A percentile compares a stretch with the other conserved stretches of the same genome.
Conservation (phyloP, 305 asterid species). For the Fraxinus sp. region DNA sequence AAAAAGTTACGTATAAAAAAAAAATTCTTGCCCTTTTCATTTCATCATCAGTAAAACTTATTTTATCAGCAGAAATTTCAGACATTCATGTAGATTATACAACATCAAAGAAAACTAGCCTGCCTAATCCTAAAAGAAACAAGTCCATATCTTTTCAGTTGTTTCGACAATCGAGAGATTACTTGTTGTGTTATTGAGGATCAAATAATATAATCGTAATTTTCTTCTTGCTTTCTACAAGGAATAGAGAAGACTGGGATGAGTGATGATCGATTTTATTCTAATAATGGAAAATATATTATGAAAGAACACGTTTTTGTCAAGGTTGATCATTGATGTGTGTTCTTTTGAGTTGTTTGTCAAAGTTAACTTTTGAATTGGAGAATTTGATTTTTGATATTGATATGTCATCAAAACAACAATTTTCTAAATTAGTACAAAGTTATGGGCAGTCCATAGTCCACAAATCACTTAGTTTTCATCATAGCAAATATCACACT, state of each 20-base stretch:
- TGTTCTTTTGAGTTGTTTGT: neutral
- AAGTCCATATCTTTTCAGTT: neutral
- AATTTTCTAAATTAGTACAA: neutral
- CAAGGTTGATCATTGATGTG: neutral
- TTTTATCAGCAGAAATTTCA: constrained; percentile 20
- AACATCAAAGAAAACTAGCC: neutral
- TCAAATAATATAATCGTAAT: neutral
- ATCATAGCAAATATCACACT: neutral
- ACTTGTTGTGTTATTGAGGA: neutral
- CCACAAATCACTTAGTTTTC: neutral
- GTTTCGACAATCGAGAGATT: neutral
- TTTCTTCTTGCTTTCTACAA: neutral
- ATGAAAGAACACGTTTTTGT: neutral
- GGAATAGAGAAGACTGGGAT: neutral
- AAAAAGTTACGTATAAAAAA: neutral
- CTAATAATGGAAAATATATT: neutral
- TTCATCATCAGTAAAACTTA: constrained; percentile 26
- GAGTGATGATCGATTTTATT: neutral
- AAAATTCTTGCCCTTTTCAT: constrained; percentile 4
- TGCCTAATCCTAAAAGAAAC: neutral
- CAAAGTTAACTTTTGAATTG: neutral
- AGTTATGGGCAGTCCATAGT: neutral
- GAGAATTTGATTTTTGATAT: neutral
- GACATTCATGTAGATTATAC: constrained; percentile 10
- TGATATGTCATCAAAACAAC: neutral